Evolutionary conservation across 108 stramenopile genomes (phyloP).

Genomic region (Cyclotella cryptica): DNA sequence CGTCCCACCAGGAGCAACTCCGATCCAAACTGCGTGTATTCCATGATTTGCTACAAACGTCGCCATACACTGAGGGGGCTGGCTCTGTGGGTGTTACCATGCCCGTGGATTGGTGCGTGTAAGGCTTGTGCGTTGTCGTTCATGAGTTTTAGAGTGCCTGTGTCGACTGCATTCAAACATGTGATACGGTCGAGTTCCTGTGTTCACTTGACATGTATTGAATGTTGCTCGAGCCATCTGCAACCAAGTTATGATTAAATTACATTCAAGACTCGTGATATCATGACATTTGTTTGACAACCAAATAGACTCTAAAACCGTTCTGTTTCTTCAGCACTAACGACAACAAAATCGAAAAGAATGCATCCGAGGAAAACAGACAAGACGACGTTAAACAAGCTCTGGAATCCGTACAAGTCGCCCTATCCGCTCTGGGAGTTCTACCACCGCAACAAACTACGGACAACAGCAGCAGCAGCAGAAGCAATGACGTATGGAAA

Average conservation of each 20-base stretch:
- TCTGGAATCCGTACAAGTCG: background rate
- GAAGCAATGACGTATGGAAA: background rate
- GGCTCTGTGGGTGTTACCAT: background rate
- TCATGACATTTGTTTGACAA: too few relatives aligned
- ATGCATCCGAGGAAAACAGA: background rate
- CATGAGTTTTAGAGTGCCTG: background rate
- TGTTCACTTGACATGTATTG: too few relatives aligned
- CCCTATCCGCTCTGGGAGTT: background rate
- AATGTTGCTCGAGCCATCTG: too few relatives aligned
- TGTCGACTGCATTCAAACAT: too few relatives aligned
- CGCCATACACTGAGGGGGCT: background rate
- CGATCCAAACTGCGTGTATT: background rate
- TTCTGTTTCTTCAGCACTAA: background rate
- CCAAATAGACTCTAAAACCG: background rate
- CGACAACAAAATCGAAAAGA: background rate
- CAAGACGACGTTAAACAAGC: background rate
- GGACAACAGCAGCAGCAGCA: background rate
- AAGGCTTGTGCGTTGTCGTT: background rate
- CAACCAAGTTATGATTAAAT: too few relatives aligned
- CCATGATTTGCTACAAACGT: background rate
- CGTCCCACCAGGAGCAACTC: background rate
- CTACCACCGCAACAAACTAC: background rate
- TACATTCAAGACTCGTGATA: too few relatives aligned
- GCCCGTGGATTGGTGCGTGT: slow-evolving; percentile 7
- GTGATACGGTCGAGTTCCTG: too few relatives aligned